Evolutionary conservation across 2,329 filamentous ascomycete species (phyloP).

Genomic region (Fusarium irregulare): DNA sequence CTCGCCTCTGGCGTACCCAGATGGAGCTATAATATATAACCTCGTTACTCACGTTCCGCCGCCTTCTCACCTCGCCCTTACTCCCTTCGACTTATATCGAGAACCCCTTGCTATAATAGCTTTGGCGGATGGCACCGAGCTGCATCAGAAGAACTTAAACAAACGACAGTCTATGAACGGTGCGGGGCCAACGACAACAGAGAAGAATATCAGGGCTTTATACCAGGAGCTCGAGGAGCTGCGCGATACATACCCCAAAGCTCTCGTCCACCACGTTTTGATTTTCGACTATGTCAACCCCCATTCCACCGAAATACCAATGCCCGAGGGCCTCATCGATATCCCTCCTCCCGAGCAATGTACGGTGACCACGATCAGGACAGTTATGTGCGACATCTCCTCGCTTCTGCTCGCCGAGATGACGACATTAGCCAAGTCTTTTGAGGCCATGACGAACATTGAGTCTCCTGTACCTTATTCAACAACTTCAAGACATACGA

Average conservation of each 20-base stretch:
- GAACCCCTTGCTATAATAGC: conserved; percentile 87
- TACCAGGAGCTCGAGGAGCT: conserved; percentile 77
- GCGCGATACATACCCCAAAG: conserved; percentile 78
- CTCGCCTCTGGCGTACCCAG: conserved; percentile 87
- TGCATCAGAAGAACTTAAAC: conserved; percentile 65
- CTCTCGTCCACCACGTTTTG: conserved; percentile 80
- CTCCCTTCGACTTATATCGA: conserved; percentile 90
- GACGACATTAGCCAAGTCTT: conserved; percentile 77
- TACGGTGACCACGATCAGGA: conserved; percentile 83
- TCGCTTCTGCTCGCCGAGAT: conserved; percentile 80
- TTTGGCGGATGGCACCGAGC: conserved; percentile 82
- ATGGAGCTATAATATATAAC: conserved; percentile 88
- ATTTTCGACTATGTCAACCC: conserved; percentile 78
- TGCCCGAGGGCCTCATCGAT: conserved; percentile 75
- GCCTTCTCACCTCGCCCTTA: conserved; percentile 81
- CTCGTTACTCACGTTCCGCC: conserved; percentile 83
- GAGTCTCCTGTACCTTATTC: conserved; percentile 76
- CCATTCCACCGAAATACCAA: conserved; percentile 61
- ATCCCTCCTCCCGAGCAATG: conserved; percentile 76
- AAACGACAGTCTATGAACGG: conserved; percentile 66
- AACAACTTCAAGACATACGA: conserved; percentile 50
- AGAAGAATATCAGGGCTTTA: conserved; percentile 68
- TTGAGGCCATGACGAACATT: conserved; percentile 78
- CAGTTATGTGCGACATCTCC: conserved; percentile 82
- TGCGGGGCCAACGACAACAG: conserved; percentile 60